These are phyloP conservation scores for Hemileccinum impolitum DNA, from an alignment of 768 basidiomycete genomes.

Conservation along the genomic window DNA sequence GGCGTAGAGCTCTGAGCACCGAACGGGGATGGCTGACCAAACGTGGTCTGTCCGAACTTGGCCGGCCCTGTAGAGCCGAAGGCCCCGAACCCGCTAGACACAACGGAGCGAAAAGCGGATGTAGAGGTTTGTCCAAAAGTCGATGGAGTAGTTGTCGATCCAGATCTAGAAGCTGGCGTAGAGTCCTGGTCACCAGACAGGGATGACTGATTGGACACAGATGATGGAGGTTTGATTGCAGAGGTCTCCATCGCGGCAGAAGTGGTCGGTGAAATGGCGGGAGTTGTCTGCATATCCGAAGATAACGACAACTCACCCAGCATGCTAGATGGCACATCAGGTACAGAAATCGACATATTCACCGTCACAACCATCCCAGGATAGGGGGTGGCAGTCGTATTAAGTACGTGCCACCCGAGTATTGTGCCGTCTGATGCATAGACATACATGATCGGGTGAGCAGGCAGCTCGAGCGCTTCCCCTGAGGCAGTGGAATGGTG, in stretches of 20 bases:
- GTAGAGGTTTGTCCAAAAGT: conserved; percentile 9
- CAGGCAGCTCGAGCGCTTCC: conserved; percentile 40
- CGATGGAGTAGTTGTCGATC: too few species aligned
- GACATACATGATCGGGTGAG: conserved; percentile 65
- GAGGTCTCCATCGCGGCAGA: conserved; percentile 17
- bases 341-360: conserved; percentile 6
- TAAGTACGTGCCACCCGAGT: conserved; percentile 68
- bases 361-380: conserved; percentile 45
- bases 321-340: conserved; percentile 13
- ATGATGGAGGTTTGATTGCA: conserved; percentile 22
- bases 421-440: conserved; percentile 79
- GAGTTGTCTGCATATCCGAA: conserved; percentile 30
- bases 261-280: conserved; percentile 18
- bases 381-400: conserved; percentile 51
- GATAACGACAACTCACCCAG: conserved; percentile 23
- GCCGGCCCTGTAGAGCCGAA: too few species aligned
- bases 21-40: too few species aligned
- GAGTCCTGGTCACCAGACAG: too few species aligned
- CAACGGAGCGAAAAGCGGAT: too few species aligned
- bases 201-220: too few species aligned
- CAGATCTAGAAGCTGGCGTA: too few species aligned
- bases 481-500: conserved; percentile 38
- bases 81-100: too few species aligned
- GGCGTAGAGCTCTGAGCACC: too few species aligned
- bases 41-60: too few species aligned